Base-by-base conservation (phyloP, 2,329 filamentous ascomycete species). In the Lachnellula subtilissima region DNA sequence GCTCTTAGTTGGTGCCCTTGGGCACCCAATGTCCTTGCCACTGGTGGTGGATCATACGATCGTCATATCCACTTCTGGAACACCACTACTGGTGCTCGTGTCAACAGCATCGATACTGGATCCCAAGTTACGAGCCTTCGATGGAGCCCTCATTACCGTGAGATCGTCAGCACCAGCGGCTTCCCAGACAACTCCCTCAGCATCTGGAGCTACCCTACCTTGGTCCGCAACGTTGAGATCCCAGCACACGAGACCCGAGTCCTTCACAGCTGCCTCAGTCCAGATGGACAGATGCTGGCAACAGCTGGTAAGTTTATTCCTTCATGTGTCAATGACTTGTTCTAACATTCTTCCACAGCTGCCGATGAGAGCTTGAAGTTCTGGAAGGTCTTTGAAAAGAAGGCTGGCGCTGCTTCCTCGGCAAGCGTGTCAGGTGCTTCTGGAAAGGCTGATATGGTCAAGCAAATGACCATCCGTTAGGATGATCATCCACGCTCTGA, bases 31-130 rank as follows among this genome's bases (percentile, higher is more conserved):
- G 85, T 97, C 50, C 87, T 99, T 48, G 94, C 94, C 56, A 97
- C 94, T 45, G 94, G 94, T 55, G 94, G 94, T 70, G 94, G 94
- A 65, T 95, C 91, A 45, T 95, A 97, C 74, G 94, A 99, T 73
- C 89, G 91, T 66, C 89, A 97, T 76, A 99, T 99, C 74, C 94
- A 99, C 80, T 99, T 99, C 84, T 99, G 94, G 94, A 99, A 99
- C 82, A 95, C 92, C 48, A 97, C 94, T 22, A 96, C 93, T 4
- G 94, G 94, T 59, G 93, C 94, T 52, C 89, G 94, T 67, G 92
- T 96, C 77, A 99, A 99, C 86, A 96, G 91, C 82, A 97, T 99
- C 74, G 92, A 97, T 73, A 97, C 94, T 42, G 94, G 94, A 59
- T 96, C 91, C 48, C 94, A 99, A 75, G 95, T 99, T 56, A 99